These are phyloP conservation scores for Mucor sp. DNA, from an alignment of 371 early-diverging fungal species.

Conservation along the genomic window DNA sequence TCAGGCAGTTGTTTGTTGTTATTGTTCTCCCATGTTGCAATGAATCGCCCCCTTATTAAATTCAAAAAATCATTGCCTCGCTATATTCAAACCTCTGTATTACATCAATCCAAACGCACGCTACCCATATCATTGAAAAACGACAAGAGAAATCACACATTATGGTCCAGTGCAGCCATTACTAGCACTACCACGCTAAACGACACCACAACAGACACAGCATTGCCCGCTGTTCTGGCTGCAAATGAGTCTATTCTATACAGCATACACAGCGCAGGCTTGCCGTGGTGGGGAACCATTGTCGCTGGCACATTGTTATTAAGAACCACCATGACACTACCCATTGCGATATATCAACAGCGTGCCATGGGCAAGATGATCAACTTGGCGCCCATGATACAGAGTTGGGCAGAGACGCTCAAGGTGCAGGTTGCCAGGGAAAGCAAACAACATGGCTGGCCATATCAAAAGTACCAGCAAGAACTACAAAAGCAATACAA, in stretches of 20 bases:
- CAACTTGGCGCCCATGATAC: constrained; percentile 62
- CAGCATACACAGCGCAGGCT: constrained; percentile 41
- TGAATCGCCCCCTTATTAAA: not conserved
- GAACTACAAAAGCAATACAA: constrained; percentile 60
- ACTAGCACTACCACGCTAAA: not conserved
- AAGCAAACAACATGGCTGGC: constrained; percentile 39
- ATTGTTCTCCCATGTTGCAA: not conserved
- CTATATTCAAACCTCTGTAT: not conserved
- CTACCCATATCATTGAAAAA: not conserved
- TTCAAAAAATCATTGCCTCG: not conserved
- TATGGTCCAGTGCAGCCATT: not conserved
- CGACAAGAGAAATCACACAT: not conserved
- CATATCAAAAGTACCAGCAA: constrained; percentile 47
- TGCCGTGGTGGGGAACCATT: constrained; percentile 79
- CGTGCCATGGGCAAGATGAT: constrained; percentile 59
- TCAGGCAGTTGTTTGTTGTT: not conserved
- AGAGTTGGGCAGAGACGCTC: constrained; percentile 66
- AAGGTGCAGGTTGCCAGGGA: constrained; percentile 50
- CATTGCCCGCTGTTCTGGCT: constrained; percentile 40
- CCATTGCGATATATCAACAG: constrained; percentile 78
- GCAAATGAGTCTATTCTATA: constrained; percentile 49
- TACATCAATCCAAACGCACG: not conserved
- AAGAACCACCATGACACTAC: constrained; percentile 67
- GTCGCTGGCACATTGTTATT: constrained; percentile 60
- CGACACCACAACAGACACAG: not conserved